Evolutionary conservation across 2,329 filamentous ascomycete genomes (phyloP).

Genomic region (Botryotinia narcissicola): DNA sequence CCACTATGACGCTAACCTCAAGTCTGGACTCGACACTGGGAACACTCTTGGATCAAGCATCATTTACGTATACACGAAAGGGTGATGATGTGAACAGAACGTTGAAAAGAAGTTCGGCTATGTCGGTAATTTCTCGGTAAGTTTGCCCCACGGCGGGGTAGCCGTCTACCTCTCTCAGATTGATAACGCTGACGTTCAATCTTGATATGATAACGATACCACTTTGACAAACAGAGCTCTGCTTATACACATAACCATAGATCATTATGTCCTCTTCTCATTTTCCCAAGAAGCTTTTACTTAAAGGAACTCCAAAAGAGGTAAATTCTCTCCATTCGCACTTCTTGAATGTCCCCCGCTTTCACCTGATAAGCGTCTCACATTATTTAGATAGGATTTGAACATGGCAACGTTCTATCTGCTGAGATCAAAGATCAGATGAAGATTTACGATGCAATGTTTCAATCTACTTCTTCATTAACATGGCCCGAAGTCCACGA

Average conservation of each 20-base stretch:
- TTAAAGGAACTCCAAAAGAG: neutral
- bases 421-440: conserved; percentile 1
- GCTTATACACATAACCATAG: accelerated
- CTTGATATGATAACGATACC: too few species aligned
- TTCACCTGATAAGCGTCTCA: neutral
- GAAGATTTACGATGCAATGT: neutral
- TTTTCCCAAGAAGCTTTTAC: neutral
- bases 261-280: neutral
- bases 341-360: neutral
- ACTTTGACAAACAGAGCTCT: neutral
- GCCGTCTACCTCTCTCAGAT: neutral
- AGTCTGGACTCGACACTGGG: too few species aligned
- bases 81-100: neutral
- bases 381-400: neutral
- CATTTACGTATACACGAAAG: neutral
- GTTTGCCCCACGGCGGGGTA: neutral
- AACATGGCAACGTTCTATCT: conserved; percentile 8
- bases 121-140: neutral
- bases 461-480: neutral
- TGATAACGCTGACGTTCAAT: neutral
- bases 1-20: neutral
- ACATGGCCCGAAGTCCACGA: neutral
- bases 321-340: neutral
- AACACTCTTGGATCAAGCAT: too few species aligned
- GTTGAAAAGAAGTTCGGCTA: conserved; percentile 1